Conservation (phyloP, 305 asterid species). For the Solanum hybrid region DNA sequence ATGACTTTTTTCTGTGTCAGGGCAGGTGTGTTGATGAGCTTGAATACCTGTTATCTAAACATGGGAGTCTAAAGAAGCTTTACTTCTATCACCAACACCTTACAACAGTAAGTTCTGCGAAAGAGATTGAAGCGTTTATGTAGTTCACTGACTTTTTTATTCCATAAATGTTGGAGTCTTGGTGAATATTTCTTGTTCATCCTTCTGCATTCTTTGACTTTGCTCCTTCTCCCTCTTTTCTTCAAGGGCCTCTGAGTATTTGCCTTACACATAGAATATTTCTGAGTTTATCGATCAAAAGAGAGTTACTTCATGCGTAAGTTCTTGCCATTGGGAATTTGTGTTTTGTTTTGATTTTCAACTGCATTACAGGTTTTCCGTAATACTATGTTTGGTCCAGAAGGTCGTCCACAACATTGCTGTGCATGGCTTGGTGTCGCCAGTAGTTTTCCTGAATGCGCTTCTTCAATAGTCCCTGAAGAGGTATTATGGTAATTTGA, state of each 20-base stretch:
- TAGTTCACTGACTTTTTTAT: neutral
- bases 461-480: conserved; percentile 82
- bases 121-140: neutral
- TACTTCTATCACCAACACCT: conserved; percentile 98
- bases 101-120: conserved; percentile 56
- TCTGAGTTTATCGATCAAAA: neutral
- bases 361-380: conserved; percentile 64
- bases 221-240: conserved; percentile 2
- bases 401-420: conserved; percentile 99
- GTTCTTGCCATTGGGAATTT: neutral
- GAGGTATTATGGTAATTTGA: conserved; percentile 51
- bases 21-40: conserved; percentile 98
- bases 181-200: neutral
- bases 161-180: neutral
- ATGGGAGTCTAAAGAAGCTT: conserved; percentile 91
- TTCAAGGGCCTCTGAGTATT: neutral
- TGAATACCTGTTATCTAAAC: conserved; percentile 76
- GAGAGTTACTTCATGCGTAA: neutral
- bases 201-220: neutral
- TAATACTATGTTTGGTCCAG: conserved; percentile 99
- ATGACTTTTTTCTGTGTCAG: conserved; percentile 19
- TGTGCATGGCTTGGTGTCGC: conserved; percentile 99
- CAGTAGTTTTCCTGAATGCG: conserved; percentile 97
- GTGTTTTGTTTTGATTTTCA: conserved; percentile 23
- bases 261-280: neutral